A percentile compares a stretch with the other conserved stretches of the same genome.
phyloP scores from a whole-genome alignment of 2,329 filamentous ascomycete species.

The Colletotrichum australisinense region DNA sequence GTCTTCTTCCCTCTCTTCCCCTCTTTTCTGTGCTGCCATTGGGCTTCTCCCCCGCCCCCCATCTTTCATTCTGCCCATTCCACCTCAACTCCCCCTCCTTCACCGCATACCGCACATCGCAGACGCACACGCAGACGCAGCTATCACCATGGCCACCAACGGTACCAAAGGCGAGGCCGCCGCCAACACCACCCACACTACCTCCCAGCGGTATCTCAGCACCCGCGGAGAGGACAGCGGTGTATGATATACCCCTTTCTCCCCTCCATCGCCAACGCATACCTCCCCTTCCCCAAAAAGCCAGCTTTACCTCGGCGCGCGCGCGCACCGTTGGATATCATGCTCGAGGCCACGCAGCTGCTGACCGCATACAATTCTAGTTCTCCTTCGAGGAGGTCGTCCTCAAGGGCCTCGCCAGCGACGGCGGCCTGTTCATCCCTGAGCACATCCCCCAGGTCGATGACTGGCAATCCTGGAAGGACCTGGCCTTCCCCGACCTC shows the following conservation, averaged over 20 bases:
- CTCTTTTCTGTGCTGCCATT: background rate
- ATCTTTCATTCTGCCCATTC: background rate
- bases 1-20: background rate
- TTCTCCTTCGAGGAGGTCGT: conserved; percentile 93
- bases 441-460: conserved; percentile 77
- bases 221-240: conserved; percentile 62
- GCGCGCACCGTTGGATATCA: background rate
- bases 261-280: background rate
- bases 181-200: conserved; percentile 50
- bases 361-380: conserved; percentile 53
- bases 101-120: background rate
- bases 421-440: conserved; percentile 91
- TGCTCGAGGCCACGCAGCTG: background rate
- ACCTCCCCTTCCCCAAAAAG: background rate
- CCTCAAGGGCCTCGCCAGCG: conserved; percentile 86
- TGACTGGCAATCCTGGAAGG: conserved; percentile 80
- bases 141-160: conserved; percentile 55
- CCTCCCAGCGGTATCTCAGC: conserved; percentile 62
- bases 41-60: conserved; percentile 4
- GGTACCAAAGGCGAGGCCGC: conserved; percentile 41
- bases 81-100: background rate
- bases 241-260: conserved; percentile 46
- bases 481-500: conserved; percentile 83
- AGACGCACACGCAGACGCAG: background rate
- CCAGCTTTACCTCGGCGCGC: background rate